Base-by-base conservation (phyloP, 345 rosid species). In the Arabis hirsuta region DNA sequence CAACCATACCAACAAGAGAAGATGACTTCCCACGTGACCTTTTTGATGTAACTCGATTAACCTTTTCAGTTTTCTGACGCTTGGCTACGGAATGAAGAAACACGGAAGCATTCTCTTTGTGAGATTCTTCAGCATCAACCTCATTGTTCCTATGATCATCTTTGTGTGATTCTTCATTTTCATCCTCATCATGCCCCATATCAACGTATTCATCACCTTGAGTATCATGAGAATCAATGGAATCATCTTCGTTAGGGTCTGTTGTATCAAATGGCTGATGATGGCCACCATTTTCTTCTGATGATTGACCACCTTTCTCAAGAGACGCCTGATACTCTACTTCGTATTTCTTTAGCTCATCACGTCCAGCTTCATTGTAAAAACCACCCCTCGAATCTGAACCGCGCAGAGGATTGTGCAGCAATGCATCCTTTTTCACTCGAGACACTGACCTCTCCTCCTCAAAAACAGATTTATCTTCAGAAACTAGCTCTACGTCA, bases 301-400 rank as follows among this genome's bases (percentile, higher is more conserved):
- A 76, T n/a, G 71, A 74, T 20, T 62, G 69, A 36, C 78, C 82
- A 39, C 71, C 68, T 74, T 69, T 79, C 70, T 80, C 82, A 68
- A 91, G 69, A 16, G 97, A 87, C 31, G 91, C 90, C 79, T 89
- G 91, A 57, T 89, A 95, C 82, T 89, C 90, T 0, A 78, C 87
- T 83, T 95, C 96, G 71, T 85, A 95, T 79, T 58, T 85, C 69
- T 84, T 84, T 45, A 94, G 73, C 55, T 94, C 97, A 67, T 91
- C 81, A 44, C 90, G 85, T 42, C 97, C 98, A 27, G 92, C 90
- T 81, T 94, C 98, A 78, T 94, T 89, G 62, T 94, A 91, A 62
- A 91, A 78, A 50, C 95, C 96, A 36, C 87, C 96, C 58, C 59
- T 88, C 56, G 12, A 69, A 46, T 79, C 76, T 19, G 44, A 58